These are phyloP conservation scores for Psilocybe mexicana DNA, from an alignment of 1,284 basidiomycete species.

Conservation along the genomic window DNA sequence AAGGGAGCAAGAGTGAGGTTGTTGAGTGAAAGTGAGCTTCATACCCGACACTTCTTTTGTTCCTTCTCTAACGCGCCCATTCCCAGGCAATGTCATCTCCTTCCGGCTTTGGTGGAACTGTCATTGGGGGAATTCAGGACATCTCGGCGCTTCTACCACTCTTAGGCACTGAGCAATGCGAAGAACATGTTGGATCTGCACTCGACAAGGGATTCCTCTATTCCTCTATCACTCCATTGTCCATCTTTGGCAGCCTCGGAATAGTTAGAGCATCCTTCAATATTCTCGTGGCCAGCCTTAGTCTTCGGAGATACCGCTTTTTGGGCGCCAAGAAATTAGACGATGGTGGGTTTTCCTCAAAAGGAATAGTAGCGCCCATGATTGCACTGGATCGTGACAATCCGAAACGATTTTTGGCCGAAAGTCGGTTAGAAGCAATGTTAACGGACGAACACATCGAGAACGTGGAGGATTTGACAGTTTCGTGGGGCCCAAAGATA, in stretches of 20 bases:
- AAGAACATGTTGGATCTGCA: slow-evolving; percentile 8
- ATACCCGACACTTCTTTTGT: not conserved
- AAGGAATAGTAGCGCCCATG: slow-evolving; percentile 7
- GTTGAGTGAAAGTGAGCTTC: not conserved
- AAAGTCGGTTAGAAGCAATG: slow-evolving; percentile 10
- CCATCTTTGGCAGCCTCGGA: slow-evolving; percentile 11
- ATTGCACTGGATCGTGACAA: slow-evolving; percentile 9
- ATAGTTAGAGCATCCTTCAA: slow-evolving; percentile 3
- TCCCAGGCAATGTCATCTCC: not conserved
- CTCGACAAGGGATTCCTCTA: slow-evolving; percentile 8
- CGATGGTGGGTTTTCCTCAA: slow-evolving; percentile 11
- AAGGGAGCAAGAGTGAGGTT: too few species aligned
- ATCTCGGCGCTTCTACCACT: slow-evolving; percentile 9
- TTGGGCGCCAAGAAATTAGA: slow-evolving; percentile 8
- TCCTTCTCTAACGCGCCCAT: not conserved
- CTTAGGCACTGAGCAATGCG: slow-evolving; percentile 11
- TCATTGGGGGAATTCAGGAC: slow-evolving; percentile 6
- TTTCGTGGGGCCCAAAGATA: slow-evolving; percentile 5
- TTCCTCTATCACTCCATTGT: slow-evolving; percentile 2
- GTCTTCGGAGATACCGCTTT: slow-evolving; percentile 4
- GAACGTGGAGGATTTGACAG: slow-evolving; percentile 10
- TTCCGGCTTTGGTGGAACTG: not conserved
- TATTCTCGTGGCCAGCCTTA: slow-evolving; percentile 4
- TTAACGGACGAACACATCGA: slow-evolving; percentile 13
- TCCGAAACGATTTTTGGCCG: slow-evolving; percentile 11